phyloP scores from a whole-genome alignment of 176 grass and related monocot species.

The Leersia perrieri region DNA sequence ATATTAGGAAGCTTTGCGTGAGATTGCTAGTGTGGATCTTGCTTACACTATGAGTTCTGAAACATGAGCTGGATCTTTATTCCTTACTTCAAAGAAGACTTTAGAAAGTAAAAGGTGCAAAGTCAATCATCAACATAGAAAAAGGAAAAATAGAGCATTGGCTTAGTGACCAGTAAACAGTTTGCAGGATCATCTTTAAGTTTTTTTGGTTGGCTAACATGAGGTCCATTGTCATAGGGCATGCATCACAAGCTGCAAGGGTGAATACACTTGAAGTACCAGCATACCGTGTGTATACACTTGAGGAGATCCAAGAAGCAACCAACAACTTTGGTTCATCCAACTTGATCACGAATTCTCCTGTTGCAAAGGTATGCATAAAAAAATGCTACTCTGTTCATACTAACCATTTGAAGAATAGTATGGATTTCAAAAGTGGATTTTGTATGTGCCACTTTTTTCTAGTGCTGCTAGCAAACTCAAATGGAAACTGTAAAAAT shows the following conservation, averaged over 20 bases:
- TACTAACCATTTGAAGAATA: background rate
- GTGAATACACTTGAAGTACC: conserved; percentile 59
- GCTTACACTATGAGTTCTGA: conserved; percentile 19
- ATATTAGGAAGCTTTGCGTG: conserved; percentile 4
- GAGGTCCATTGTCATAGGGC: conserved; percentile 42
- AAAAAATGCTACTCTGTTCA: background rate
- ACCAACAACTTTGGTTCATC: conserved; percentile 59
- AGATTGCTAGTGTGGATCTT: background rate
- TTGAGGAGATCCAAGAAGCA: conserved; percentile 84
- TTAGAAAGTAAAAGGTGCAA: conserved; percentile 34
- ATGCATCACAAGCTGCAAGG: conserved; percentile 57
- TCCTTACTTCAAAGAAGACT: conserved; percentile 32
- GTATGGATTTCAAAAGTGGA: background rate
- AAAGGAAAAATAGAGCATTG: background rate
- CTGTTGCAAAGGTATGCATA: conserved; percentile 58
- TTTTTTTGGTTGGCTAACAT: background rate
- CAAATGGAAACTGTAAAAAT: background rate
- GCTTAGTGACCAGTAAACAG: background rate
- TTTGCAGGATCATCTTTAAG: background rate
- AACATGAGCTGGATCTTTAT: conserved; percentile 37
- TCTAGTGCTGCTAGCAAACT: background rate
- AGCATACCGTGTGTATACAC: conserved; percentile 42
- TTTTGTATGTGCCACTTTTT: background rate
- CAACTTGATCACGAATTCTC: conserved; percentile 55
- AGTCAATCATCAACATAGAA: conserved; percentile 23